Percentiles rank a stretch among this genome's conserved stretches.
phyloP scores from a whole-genome alignment of 495 filamentous ascomycete genomes.

The Aspergillus taichungensis region DNA sequence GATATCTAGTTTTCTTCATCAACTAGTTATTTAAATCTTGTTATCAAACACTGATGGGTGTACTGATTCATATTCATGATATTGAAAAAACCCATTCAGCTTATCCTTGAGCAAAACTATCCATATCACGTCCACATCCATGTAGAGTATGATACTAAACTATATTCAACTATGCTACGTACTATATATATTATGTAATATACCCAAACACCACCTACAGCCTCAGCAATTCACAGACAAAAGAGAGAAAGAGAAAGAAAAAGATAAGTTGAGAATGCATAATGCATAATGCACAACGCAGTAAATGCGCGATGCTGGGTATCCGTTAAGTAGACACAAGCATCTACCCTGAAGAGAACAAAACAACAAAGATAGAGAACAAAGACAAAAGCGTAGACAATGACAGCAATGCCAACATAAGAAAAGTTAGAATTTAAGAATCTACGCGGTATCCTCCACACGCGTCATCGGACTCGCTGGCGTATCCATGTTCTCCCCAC shows the following conservation, averaged over 20 bases:
- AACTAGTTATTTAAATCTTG: no score
- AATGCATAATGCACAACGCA: no score
- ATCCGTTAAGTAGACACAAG: constrained; percentile 28
- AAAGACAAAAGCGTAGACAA: background rate
- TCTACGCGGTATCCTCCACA: no score
- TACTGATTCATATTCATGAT: background rate
- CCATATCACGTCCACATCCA: background rate
- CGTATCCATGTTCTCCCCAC: no score
- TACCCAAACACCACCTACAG: background rate
- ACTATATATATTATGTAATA: no score
- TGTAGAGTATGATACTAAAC: background rate
- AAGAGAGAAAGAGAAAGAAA: background rate
- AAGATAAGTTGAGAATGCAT: background rate
- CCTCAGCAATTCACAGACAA: background rate
- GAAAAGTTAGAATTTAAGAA: background rate
- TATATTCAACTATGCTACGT: no score
- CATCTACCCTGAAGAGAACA: background rate
- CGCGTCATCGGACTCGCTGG: no score
- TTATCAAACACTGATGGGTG: no score
- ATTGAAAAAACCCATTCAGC: background rate
- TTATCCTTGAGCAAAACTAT: no score
- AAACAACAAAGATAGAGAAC: background rate
- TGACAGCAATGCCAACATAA: background rate
- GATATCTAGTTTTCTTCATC: no score
- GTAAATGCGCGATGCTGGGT: constrained; percentile 25